Conservation (phyloP, 106 monocot genomes). For the Dioscorea dumetorum region DNA sequence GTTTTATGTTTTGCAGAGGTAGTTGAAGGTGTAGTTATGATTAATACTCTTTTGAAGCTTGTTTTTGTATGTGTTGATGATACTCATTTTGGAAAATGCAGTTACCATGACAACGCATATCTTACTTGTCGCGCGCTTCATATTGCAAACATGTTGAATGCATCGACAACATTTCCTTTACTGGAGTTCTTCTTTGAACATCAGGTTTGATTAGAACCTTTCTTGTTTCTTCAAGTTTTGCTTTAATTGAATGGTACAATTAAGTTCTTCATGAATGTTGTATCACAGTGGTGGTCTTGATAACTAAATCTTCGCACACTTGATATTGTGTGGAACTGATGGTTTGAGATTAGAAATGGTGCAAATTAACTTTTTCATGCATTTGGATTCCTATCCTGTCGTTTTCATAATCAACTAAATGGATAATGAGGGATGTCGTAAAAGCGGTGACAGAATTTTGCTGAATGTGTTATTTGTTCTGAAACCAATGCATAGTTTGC, state of each 20-base stretch:
- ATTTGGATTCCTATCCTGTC: too few species aligned
- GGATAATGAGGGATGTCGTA: too few species aligned
- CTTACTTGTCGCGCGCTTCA: constrained; percentile 37
- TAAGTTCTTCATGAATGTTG: neutral
- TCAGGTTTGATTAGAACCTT: constrained; percentile 19
- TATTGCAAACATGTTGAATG: constrained; percentile 41
- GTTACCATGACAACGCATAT: constrained; percentile 38
- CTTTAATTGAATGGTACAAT: neutral
- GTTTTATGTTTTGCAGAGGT: neutral
- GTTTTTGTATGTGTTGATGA: neutral
- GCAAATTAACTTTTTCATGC: too few species aligned
- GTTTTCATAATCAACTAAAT: too few species aligned
- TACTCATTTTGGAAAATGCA: constrained; percentile 12
- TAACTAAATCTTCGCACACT: neutral
- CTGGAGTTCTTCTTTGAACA: constrained; percentile 38
- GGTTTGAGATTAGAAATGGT: neutral
- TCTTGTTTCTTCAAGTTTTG: neutral
- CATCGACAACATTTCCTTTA: constrained; percentile 30
- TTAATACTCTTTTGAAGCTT: neutral
- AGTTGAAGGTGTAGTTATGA: neutral
- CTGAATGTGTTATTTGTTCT: too few species aligned
- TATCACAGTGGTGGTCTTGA: neutral
- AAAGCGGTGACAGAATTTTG: too few species aligned
- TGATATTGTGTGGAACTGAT: neutral
- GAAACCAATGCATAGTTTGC: too few species aligned